Conservation (phyloP, 1,284 basidiomycete species). For the Irpex sp. region DNA sequence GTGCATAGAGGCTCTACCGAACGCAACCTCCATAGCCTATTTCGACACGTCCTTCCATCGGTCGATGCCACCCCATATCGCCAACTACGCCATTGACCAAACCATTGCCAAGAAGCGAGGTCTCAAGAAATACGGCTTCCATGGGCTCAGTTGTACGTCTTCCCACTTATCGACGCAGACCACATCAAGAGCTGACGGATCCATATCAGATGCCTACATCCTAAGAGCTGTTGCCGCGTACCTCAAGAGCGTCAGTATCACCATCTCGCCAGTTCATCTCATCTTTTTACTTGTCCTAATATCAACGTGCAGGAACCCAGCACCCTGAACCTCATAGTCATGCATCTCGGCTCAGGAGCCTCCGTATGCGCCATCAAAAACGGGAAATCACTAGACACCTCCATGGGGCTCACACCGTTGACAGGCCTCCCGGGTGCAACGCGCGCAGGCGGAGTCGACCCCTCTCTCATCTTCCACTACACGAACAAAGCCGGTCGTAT, state of each 20-base stretch:
- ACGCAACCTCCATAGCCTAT: slow-evolving; percentile 62
- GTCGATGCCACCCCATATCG: slow-evolving; percentile 69
- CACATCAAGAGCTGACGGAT: slow-evolving; percentile 5
- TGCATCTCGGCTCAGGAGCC: slow-evolving; percentile 85
- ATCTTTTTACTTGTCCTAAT: not conserved
- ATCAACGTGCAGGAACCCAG: slow-evolving; percentile 32
- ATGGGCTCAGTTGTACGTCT: slow-evolving; percentile 68
- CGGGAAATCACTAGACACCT: slow-evolving; percentile 77
- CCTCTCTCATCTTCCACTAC: slow-evolving; percentile 85
- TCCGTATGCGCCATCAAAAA: slow-evolving; percentile 71
- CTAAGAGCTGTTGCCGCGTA: slow-evolving; percentile 54
- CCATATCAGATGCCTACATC: slow-evolving; percentile 55
- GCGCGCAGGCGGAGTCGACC: slow-evolving; percentile 78
- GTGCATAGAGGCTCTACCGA: slow-evolving; percentile 60
- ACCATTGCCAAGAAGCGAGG: slow-evolving; percentile 58
- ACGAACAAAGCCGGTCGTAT: slow-evolving; percentile 58
- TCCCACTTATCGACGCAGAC: not conserved
- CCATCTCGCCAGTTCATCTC: not conserved
- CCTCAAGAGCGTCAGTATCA: slow-evolving; percentile 46
- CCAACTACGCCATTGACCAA: slow-evolving; percentile 74
- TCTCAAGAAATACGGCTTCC: slow-evolving; percentile 86
- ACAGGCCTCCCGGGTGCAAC: slow-evolving; percentile 86
- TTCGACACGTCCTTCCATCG: slow-evolving; percentile 88
- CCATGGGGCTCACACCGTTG: slow-evolving; percentile 79
- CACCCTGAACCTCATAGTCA: slow-evolving; percentile 64